Conservation (phyloP, 2,329 filamentous ascomycete species). For the Shiraia sp. region DNA sequence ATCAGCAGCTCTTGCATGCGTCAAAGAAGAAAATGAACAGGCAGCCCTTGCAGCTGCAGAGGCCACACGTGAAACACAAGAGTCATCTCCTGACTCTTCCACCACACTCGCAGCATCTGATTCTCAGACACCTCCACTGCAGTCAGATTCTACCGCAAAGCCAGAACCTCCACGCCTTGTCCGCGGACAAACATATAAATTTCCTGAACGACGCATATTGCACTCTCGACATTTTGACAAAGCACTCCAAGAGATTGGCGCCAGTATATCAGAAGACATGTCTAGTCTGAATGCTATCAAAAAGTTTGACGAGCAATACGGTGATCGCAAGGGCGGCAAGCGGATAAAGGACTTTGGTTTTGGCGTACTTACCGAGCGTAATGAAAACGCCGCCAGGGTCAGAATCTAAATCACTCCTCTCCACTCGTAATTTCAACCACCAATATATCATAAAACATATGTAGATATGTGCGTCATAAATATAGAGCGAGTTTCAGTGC, state of each 20-base stretch:
- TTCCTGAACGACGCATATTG: conserved; percentile 71
- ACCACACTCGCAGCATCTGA: not conserved
- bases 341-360: conserved; percentile 63
- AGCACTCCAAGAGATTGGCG: conserved; percentile 84
- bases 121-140: conserved; percentile 4
- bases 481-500: too few species aligned
- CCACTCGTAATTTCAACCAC: too few species aligned
- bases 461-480: not conserved
- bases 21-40: conserved; percentile 69
- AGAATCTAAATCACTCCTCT: conserved; percentile 16
- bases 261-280: conserved; percentile 95
- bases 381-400: conserved; percentile 40
- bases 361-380: conserved; percentile 32
- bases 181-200: conserved; percentile 54
- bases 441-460: not conserved
- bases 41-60: conserved; percentile 34
- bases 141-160: conserved; percentile 7
- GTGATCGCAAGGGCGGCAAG: conserved; percentile 72
- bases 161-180: conserved; percentile 39
- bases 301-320: conserved; percentile 95
- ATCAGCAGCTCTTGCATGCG: conserved; percentile 76
- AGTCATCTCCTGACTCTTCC: not conserved
- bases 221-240: conserved; percentile 76
- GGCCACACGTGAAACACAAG: conserved; percentile 6
- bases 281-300: conserved; percentile 79